These are phyloP conservation scores for Herpotrichia juniperi DNA, from an alignment of 2,329 filamentous ascomycete genomes.

Conservation along the genomic window DNA sequence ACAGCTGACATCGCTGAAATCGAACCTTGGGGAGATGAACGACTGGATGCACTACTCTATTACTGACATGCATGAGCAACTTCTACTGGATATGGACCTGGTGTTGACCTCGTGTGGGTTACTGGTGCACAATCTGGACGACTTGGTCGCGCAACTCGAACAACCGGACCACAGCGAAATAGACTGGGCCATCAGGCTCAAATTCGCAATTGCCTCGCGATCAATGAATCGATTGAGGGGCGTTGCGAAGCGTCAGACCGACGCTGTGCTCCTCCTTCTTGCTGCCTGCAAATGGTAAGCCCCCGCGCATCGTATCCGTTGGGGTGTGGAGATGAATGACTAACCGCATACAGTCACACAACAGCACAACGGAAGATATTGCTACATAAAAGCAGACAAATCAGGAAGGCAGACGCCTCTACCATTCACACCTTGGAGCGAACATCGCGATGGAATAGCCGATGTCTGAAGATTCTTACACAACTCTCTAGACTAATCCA, in stretches of 20 bases:
- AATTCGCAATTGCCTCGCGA: slow-evolving; percentile 34
- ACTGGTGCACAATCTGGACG: slow-evolving; percentile 37
- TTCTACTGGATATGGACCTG: slow-evolving; percentile 41
- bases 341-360: slow-evolving; percentile 37
- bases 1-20: slow-evolving; percentile 41
- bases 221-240: slow-evolving; percentile 39
- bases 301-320: slow-evolving; percentile 1
- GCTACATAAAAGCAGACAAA: slow-evolving; percentile 43
- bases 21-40: slow-evolving; percentile 40
- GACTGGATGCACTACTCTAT: slow-evolving; percentile 43
- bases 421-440: slow-evolving; percentile 33
- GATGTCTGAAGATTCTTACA: slow-evolving; percentile 33
- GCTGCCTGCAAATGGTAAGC: slow-evolving; percentile 22
- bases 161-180: slow-evolving; percentile 38
- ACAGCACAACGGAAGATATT: slow-evolving; percentile 45
- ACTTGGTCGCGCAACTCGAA: slow-evolving; percentile 28
- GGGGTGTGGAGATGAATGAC: slow-evolving; percentile 6
- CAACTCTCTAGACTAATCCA: slow-evolving; percentile 41
- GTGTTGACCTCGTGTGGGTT: slow-evolving; percentile 37
- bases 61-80: slow-evolving; percentile 41
- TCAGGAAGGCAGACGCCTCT: slow-evolving; percentile 38
- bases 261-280: slow-evolving; percentile 32
- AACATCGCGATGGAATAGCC: slow-evolving; percentile 36
- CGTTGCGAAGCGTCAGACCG: slow-evolving; percentile 41
- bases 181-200: slow-evolving; percentile 41